Conservation (phyloP, 805 yeast species). For the Sugiyamaella lignohabitans region DNA sequence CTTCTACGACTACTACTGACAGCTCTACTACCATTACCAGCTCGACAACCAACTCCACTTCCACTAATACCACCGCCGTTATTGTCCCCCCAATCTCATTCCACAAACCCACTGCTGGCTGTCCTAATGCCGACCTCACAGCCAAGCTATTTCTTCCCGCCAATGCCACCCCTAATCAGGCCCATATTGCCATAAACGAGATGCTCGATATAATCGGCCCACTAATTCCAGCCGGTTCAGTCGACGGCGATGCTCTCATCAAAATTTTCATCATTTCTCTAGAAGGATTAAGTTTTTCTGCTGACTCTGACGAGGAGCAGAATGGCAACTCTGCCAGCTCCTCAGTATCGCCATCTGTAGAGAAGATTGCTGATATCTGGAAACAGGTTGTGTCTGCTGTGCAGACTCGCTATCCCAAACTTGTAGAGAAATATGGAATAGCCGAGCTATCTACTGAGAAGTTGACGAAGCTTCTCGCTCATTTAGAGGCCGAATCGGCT, state of each 20-base stretch:
- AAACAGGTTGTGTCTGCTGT: too few species aligned
- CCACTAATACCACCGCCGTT: too few species aligned
- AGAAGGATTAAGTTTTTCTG: slow-evolving; percentile 27
- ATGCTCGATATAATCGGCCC: too few species aligned
- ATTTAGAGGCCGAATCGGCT: slow-evolving; percentile 11
- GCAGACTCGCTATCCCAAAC: slow-evolving; percentile 9
- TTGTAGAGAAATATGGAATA: slow-evolving; percentile 23
- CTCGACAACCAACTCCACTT: too few species aligned
- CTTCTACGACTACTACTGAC: too few species aligned
- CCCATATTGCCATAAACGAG: slow-evolving; percentile 3
- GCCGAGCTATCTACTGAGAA: slow-evolving; percentile 26
- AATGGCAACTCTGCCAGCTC: too few species aligned
- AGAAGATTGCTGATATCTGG: slow-evolving; percentile 15
- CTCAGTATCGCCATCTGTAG: too few species aligned
- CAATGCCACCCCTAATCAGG: slow-evolving; percentile 6
- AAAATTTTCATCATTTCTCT: slow-evolving; percentile 22
- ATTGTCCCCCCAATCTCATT: too few species aligned
- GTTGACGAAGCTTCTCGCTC: slow-evolving; percentile 18
- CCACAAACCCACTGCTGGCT: too few species aligned
- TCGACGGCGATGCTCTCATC: not conserved
- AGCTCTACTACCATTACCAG: too few species aligned
- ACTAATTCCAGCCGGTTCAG: too few species aligned
- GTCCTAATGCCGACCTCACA: too few species aligned
- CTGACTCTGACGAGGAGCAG: slow-evolving; percentile 21
- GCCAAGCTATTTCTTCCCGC: slow-evolving; percentile 21